Percentiles rank a stretch among this genome's conserved stretches.
Conservation (phyloP, 768 basidiomycete species). For the Leccinum sublutescens region DNA sequence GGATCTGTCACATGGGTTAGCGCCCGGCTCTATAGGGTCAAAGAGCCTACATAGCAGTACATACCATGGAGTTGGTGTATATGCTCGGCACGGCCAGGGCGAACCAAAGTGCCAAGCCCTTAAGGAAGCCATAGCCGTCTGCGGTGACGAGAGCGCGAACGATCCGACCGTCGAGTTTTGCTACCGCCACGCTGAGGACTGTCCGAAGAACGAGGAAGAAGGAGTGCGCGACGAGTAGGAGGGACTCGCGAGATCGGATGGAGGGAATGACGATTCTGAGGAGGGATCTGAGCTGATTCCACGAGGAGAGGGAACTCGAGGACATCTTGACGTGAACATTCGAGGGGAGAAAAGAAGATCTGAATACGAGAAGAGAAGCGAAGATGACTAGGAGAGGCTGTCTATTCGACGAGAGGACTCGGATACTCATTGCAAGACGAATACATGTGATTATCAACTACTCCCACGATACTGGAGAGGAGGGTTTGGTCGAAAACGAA, state of each 20-base stretch:
- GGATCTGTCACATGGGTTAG: neutral
- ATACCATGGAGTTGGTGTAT: conserved; percentile 90
- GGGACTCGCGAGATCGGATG: conserved; percentile 62
- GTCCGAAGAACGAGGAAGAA: conserved; percentile 85
- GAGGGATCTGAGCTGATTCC: conserved; percentile 72
- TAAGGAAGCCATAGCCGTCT: conserved; percentile 78
- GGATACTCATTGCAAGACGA: conserved; percentile 3
- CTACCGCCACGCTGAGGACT: conserved; percentile 84
- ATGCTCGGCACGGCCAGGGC: conserved; percentile 88
- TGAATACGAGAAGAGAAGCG: conserved; percentile 49
- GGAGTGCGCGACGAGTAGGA: conserved; percentile 75
- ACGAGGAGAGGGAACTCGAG: conserved; percentile 48
- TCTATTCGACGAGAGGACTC: conserved; percentile 1
- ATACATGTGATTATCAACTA: conserved; percentile 12
- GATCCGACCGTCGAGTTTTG: conserved; percentile 84
- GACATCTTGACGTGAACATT: conserved; percentile 63
- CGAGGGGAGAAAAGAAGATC: conserved; percentile 38
- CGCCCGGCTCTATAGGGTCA: neutral
- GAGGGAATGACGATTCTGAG: conserved; percentile 68
- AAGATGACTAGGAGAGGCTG: conserved; percentile 42
- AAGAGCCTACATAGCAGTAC: conserved; percentile 25
- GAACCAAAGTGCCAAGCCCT: conserved; percentile 86
- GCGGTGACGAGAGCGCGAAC: conserved; percentile 88
- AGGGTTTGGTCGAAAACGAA: too few relatives aligned
- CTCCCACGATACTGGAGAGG: neutral